Conservation (phyloP, 2,329 filamentous ascomycete genomes). For the Amauroascus niger region DNA sequence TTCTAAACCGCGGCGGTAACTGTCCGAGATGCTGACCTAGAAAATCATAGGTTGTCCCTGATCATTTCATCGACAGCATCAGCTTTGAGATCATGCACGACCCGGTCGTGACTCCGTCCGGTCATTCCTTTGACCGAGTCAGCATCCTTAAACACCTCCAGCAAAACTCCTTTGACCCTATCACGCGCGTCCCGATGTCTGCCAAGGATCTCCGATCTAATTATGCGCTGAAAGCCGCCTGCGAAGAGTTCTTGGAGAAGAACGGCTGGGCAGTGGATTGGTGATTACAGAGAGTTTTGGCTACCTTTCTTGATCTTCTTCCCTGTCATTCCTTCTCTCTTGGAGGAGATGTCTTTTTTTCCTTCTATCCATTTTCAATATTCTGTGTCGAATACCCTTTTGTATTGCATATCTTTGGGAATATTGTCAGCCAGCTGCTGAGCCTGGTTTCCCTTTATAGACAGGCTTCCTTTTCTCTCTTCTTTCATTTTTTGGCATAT, state of each 20-base stretch:
- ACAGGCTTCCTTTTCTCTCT: not conserved
- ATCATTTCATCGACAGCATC: conserved; percentile 42
- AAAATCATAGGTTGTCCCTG: conserved; percentile 36
- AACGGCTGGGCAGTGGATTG: conserved; percentile 94
- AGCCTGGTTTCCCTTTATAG: not conserved
- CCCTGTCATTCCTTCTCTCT: not conserved
- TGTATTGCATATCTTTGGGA: not conserved
- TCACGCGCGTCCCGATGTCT: conserved; percentile 66
- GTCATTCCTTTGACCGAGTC: conserved; percentile 80
- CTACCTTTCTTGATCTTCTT: no score
- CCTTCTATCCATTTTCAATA: not conserved
- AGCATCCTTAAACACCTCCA: conserved; percentile 80
- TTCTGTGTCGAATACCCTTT: not conserved
- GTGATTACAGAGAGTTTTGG: conserved; percentile 38
- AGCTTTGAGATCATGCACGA: conserved; percentile 45
- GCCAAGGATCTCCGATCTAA: conserved; percentile 69
- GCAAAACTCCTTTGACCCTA: conserved; percentile 63
- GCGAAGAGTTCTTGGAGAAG: conserved; percentile 70
- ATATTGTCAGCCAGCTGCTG: not conserved
- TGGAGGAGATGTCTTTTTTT: not conserved
- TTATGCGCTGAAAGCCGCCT: conserved; percentile 68
- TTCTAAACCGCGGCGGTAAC: not conserved
- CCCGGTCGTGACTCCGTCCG: conserved; percentile 55
- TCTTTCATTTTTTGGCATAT: not conserved
- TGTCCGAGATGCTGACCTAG: not conserved